phyloP scores from a whole-genome alignment of 202 grass and related monocot genomes.

The Musa balbisiana region DNA sequence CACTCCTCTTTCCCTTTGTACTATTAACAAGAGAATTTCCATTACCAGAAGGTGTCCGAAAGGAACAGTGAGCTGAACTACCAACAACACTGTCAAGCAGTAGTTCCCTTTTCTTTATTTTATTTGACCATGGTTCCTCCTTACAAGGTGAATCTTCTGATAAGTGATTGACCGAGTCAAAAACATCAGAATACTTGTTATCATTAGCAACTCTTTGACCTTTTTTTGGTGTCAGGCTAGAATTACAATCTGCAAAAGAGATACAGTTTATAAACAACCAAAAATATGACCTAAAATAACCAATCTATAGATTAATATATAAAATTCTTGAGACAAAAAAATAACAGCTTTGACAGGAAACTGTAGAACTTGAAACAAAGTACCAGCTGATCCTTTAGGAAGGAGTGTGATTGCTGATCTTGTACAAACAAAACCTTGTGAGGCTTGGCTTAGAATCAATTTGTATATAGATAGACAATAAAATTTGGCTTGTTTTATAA shows the following conservation, averaged over 20 bases:
- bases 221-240: conserved; percentile 24
- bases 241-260: conserved; percentile 36
- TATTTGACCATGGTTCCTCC: conserved; percentile 85
- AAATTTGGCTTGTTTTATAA: no score
- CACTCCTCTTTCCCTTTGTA: conserved; percentile 83
- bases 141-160: conserved; percentile 42
- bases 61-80: conserved; percentile 52
- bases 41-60: conserved; percentile 32
- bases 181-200: conserved; percentile 31
- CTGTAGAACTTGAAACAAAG: no score
- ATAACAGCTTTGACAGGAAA: not conserved
- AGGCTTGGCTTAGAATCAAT: no score
- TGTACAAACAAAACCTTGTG: no score
- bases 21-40: conserved; percentile 54
- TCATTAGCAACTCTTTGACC: conserved; percentile 20
- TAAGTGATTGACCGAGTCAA: conserved; percentile 13
- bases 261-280: not conserved
- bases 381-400: no score
- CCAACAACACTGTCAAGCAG: conserved; percentile 63
- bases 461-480: no score
- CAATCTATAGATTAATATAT: not conserved
- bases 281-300: not conserved
- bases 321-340: conserved; percentile 10
- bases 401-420: no score
- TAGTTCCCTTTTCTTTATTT: conserved; percentile 74